Evolutionary conservation across 2,329 filamentous ascomycete species (phyloP), one percentile per base, ranked within the genome.

Genomic region (Xylariales sp.): DNA sequence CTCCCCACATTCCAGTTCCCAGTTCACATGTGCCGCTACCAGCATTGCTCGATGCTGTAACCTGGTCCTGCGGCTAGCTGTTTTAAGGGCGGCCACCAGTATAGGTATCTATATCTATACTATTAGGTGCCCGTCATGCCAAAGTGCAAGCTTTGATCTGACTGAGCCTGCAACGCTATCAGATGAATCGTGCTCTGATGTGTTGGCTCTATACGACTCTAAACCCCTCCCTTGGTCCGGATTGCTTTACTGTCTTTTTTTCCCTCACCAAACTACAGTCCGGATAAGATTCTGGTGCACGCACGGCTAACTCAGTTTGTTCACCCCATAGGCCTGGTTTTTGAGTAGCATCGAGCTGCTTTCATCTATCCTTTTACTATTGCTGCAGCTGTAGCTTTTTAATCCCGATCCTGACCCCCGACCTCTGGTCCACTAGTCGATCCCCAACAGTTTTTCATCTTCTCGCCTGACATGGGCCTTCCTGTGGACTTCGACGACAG

Each of bases 381-480:
- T 69, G 36, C 70, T 60, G 66, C 67, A 59, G 64, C 64, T 55
- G 62, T 69, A 75, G 71, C 55, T 54, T 59, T 67, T 60, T 23
- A 23, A 23, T 64, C 59, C 50, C 59, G 68, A 66, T 64, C 67
- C 59, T 69, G 67, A 73, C 65, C 68, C 59, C 71, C 63, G 39
- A 49, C 67, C 62, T 63, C 62, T 50, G 45, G 67, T 68, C 67
- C 32, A 36, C 62, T 57, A 58, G 58, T 57, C 58, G 60, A 64
- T 45, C 14, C 43, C 55, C 46, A 30, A 59, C 54, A 60, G 32
- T 62, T 62, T 54, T 66, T 67, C 18, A 50, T 69, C 78, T 78
- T 77, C 79, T 88, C 84, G 88, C 88, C 88, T 90, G 89, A 86
- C 87, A 90, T 91, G 88, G 87, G 87, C 85, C 81, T 86, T 82